Evolutionary conservation across 495 filamentous ascomycete genomes (phyloP).

Genomic region (Cercophora newfieldiana): DNA sequence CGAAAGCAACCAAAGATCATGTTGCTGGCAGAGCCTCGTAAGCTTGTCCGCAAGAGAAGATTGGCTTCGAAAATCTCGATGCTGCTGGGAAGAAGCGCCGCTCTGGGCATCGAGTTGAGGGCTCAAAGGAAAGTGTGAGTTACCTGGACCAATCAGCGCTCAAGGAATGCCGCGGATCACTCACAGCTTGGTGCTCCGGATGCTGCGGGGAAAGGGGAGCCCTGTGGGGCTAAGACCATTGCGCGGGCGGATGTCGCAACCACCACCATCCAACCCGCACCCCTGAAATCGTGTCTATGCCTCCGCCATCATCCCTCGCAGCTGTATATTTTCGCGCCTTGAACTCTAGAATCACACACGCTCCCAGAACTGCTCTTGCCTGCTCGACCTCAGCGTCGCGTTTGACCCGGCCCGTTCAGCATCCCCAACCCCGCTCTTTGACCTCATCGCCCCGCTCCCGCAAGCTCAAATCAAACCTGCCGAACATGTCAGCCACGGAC

Average conservation of each 20-base stretch:
- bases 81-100: not conserved
- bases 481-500: conserved; percentile 51
- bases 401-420: not conserved
- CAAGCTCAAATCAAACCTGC: conserved; percentile 8
- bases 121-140: not conserved
- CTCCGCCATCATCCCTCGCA: not conserved
- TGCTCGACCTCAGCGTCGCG: not conserved
- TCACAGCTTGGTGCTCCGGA: not conserved
- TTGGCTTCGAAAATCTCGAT: not conserved
- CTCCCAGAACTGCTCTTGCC: not conserved
- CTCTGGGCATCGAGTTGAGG: not conserved
- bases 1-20: not conserved
- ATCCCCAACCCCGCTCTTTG: not conserved
- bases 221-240: not conserved
- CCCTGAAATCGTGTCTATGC: not conserved
- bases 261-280: not conserved
- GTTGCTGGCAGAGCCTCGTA: not conserved
- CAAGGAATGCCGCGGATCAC: not conserved
- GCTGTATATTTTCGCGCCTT: not conserved
- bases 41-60: no score
- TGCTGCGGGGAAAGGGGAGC: not conserved
- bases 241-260: not conserved
- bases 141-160: not conserved
- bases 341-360: not conserved
- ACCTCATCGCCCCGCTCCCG: not conserved